phyloP scores from a whole-genome alignment of 1,284 basidiomycete species.

The Grifola frondosa region DNA sequence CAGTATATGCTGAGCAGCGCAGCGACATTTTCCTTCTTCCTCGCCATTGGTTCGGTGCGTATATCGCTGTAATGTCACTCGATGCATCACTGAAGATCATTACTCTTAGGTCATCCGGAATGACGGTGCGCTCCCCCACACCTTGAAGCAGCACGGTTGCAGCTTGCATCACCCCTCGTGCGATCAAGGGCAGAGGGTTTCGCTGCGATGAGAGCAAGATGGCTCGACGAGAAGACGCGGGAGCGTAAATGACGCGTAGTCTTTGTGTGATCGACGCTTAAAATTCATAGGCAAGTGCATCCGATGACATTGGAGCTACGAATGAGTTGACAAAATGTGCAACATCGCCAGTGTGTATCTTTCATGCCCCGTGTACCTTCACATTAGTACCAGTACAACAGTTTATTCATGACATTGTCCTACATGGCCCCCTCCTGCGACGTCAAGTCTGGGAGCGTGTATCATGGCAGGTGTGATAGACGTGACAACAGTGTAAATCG shows the following conservation, averaged over 20 bases:
- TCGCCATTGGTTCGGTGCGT: slow-evolving; percentile 78
- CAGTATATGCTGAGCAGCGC: slow-evolving; percentile 94
- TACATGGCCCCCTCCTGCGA: slow-evolving; percentile 4
- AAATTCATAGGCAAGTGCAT: slow-evolving; percentile 8
- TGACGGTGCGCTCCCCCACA: slow-evolving; percentile 59
- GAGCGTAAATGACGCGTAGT: slow-evolving; percentile 13
- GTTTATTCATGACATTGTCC: background rate
- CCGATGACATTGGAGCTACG: background rate
- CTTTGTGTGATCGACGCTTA: background rate
- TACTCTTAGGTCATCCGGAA: slow-evolving; percentile 69
- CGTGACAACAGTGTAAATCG: background rate
- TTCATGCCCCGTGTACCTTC: background rate
- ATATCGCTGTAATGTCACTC: slow-evolving; percentile 1
- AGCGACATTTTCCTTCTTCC: slow-evolving; percentile 84
- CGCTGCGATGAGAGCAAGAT: slow-evolving; percentile 64
- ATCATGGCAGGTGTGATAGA: background rate
- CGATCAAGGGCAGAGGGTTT: slow-evolving; percentile 66
- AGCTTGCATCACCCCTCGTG: slow-evolving; percentile 50
- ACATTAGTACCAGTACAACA: background rate
- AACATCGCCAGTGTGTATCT: background rate
- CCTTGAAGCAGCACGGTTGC: slow-evolving; percentile 58
- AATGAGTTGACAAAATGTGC: background rate
- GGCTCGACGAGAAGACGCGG: slow-evolving; percentile 58
- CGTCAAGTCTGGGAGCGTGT: slow-evolving; percentile 9
- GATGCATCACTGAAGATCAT: background rate